Evolutionary conservation across 352 stramenopile species (phyloP), one percentile per base, ranked within the genome.

Genomic region (Paralagenidium karlingii): DNA sequence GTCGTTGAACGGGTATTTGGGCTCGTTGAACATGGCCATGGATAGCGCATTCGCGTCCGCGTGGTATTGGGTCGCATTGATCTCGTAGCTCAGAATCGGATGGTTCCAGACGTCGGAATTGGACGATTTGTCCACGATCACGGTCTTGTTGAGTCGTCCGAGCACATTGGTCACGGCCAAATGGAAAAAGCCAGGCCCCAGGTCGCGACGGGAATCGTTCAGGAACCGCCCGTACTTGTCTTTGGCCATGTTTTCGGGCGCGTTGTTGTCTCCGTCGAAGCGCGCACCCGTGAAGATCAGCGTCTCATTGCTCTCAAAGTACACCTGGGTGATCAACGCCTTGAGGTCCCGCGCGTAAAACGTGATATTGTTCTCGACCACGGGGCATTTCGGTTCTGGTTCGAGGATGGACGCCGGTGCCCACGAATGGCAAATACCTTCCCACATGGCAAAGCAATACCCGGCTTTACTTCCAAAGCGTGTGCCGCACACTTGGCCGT

Each of bases 1-100:
- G 5, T 28, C 13, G 43, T 55, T 55, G 37, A 55, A 55, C 25
- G 36, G 42, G 15, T 55, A 55, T n/a, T 18, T 20, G n/a, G 44
- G 39, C 3, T 68, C 51, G 43, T 73, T 74, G 48, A 68, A 75
- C 26, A 55, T 68, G 22, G n/a, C n/a, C n/a, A n/a, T 56, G 54
- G 2, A 56, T 62, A 2, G 57, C 62, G 20, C 49, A 52, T 4
- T 37, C 26, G 1, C n/a, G n/a, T n/a, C n/a, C n/a, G n/a, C n/a
- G n/a, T n/a, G n/a, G n/a, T n/a, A n/a, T n/a, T n/a, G n/a, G n/a
- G 73, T 54, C 32, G 63, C 51, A 16, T 61, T 51, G 24, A 79
- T 63, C 12, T 79, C 53, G 36, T 58, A 79, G 24, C 62, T 50
- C 1, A 59, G 59, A n/a, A n/a, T n/a, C n/a, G n/a, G n/a, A n/a